Percentiles rank a stretch among this genome's conserved stretches.
phyloP scores from a whole-genome alignment of 129 eudicot genomes.

The Apium graveolens region DNA sequence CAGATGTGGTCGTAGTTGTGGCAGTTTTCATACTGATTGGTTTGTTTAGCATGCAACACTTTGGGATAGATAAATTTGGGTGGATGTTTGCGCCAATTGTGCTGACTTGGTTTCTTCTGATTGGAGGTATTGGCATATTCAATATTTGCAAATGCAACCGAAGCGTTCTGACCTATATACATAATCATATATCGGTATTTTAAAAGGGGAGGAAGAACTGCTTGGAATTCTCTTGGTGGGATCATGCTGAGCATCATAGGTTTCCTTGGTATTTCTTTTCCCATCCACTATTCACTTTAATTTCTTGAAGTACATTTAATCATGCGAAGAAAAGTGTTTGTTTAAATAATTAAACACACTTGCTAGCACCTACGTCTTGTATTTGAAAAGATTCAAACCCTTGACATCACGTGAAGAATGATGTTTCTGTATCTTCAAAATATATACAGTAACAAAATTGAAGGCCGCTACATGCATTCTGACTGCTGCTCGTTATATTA shows the following conservation, averaged over 20 bases:
- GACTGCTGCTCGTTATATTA: constrained; percentile 15
- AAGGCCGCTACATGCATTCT: background rate
- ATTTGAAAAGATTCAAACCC: too few species aligned
- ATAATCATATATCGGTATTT: constrained; percentile 56
- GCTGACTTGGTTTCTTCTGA: constrained; percentile 69
- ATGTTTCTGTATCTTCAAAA: background rate
- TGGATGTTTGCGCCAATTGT: constrained; percentile 85
- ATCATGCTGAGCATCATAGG: constrained; percentile 89
- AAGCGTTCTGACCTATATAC: constrained; percentile 56
- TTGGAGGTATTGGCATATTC: constrained; percentile 67
- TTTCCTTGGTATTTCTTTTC: constrained; percentile 15
- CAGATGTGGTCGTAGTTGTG: constrained; percentile 79
- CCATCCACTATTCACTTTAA: background rate
- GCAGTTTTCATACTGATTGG: constrained; percentile 61
- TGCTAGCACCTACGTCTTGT: too few species aligned
- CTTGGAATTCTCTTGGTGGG: constrained; percentile 83
- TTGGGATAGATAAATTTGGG: constrained; percentile 75
- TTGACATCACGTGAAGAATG: too few species aligned
- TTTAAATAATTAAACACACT: too few species aligned
- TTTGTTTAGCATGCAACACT: constrained; percentile 74
- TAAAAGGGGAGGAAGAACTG: constrained; percentile 42
- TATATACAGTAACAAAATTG: background rate
- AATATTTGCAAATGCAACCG: constrained; percentile 54
- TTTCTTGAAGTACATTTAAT: background rate
- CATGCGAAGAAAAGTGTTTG: background rate